Conservation (phyloP, 176 grass and related monocot genomes). For the Carex littledalei region DNA sequence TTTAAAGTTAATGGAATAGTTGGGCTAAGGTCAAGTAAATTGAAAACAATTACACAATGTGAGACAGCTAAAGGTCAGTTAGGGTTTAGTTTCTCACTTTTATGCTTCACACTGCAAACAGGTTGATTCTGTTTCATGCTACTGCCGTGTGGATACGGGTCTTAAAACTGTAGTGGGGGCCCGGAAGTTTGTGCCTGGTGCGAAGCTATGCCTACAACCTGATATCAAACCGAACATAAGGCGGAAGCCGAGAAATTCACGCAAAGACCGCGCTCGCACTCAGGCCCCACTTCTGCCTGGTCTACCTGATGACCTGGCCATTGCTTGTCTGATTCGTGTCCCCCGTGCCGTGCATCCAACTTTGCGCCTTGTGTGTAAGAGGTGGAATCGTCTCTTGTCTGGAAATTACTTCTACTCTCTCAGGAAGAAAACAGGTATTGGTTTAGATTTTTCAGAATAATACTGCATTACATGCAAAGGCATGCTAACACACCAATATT, state of each 20-base stretch:
- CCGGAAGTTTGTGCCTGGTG: constrained; percentile 72
- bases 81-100: not conserved
- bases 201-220: constrained; percentile 76
- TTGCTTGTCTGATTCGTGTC: constrained; percentile 75
- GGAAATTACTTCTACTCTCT: constrained; percentile 89
- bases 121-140: constrained; percentile 78
- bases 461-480: not conserved
- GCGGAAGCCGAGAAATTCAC: constrained; percentile 45
- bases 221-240: constrained; percentile 60
- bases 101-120: constrained; percentile 4
- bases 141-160: constrained; percentile 74
- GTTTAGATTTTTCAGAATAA: not conserved
- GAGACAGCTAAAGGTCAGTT: not conserved
- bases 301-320: constrained; percentile 86
- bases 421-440: constrained; percentile 40
- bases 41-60: not conserved
- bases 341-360: constrained; percentile 55
- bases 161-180: constrained; percentile 83
- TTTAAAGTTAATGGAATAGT: not conserved
- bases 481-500: not conserved
- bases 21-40: not conserved
- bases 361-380: constrained; percentile 67
- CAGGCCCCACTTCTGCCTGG: constrained; percentile 75
- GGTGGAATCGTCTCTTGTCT: constrained; percentile 65
- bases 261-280: constrained; percentile 46